These are phyloP conservation scores for Geotrichum histeridarum DNA, from an alignment of 1,139 yeast genomes.

Conservation along the genomic window DNA sequence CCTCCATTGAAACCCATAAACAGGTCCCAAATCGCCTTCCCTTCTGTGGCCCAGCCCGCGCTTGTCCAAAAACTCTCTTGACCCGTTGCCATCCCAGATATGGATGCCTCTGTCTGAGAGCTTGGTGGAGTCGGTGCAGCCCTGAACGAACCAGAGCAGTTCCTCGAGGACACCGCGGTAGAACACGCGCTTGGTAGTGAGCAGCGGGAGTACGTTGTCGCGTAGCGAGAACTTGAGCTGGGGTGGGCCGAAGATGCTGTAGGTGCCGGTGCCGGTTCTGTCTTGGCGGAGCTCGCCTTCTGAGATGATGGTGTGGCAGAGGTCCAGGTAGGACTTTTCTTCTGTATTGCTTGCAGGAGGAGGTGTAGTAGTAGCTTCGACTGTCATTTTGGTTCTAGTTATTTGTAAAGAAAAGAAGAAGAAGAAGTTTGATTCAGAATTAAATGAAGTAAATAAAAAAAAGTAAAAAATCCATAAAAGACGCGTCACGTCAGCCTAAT, in stretches of 20 bases:
- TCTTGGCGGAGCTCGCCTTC: slow-evolving; percentile 91
- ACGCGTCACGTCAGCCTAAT: slow-evolving; percentile 2
- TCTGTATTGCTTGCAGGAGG: slow-evolving; percentile 40
- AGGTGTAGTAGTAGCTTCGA: not conserved
- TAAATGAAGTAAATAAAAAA: not conserved
- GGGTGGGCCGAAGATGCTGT: slow-evolving; percentile 89
- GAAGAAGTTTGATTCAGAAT: not conserved
- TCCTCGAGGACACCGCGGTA: slow-evolving; percentile 86
- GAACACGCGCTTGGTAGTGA: slow-evolving; percentile 90
- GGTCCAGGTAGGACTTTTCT: slow-evolving; percentile 81
- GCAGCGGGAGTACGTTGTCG: slow-evolving; percentile 70
- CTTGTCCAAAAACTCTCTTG: slow-evolving; percentile 80
- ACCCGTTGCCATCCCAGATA: slow-evolving; percentile 99
- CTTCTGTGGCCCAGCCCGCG: slow-evolving; percentile 75
- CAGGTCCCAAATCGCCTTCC: slow-evolving; percentile 96
- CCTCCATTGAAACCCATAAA: slow-evolving; percentile 98
- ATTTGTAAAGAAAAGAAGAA: not conserved
- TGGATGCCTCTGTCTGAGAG: slow-evolving; percentile 78
- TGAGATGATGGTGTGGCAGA: slow-evolving; percentile 68
- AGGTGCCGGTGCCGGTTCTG: slow-evolving; percentile 96
- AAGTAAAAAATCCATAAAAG: not conserved
- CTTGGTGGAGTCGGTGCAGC: slow-evolving; percentile 80
- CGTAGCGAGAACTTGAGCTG: slow-evolving; percentile 78
- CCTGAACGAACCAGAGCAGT: slow-evolving; percentile 85
- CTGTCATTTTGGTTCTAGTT: not conserved